A percentile compares a stretch with the other conserved stretches of the same genome.
Conservation (phyloP, 345 rosid genomes). For the Rhizophora apiculata region DNA sequence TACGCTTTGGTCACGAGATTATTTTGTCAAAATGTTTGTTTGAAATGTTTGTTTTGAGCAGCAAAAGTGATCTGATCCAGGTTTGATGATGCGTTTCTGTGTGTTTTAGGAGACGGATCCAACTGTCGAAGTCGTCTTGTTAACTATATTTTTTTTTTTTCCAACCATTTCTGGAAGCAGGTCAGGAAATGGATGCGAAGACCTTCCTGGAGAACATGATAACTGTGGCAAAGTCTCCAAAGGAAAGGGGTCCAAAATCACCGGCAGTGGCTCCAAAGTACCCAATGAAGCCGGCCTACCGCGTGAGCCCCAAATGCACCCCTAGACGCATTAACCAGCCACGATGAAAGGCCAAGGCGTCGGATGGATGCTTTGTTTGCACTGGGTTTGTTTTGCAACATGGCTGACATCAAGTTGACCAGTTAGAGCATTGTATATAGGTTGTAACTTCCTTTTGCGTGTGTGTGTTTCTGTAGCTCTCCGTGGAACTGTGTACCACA, state of each 20-base stretch:
- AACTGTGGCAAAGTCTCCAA: slow-evolving; percentile 5
- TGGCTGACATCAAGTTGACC: too few species aligned
- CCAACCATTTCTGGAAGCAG: not conserved
- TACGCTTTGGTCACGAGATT: too few species aligned
- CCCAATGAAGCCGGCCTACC: slow-evolving; percentile 21
- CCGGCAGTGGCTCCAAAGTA: slow-evolving; percentile 4
- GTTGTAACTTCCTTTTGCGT: too few species aligned
- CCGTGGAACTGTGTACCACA: too few species aligned
- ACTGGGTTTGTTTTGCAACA: too few species aligned
- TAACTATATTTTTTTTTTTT: not conserved
- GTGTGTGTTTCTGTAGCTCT: too few species aligned
- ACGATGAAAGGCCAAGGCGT: slow-evolving; percentile 15
- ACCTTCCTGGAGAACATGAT: slow-evolving; percentile 13
- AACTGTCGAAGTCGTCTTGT: not conserved
- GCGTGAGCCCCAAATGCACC: slow-evolving; percentile 1
- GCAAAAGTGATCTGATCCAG: too few species aligned
- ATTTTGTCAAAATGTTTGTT: too few species aligned
- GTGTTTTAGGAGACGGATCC: too few species aligned
- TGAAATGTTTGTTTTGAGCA: too few species aligned
- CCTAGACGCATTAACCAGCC: slow-evolving; percentile 30
- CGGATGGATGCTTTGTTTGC: not conserved
- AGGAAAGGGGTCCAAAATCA: slow-evolving; percentile 13
- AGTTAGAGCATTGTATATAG: too few species aligned
- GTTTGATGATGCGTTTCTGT: too few species aligned
- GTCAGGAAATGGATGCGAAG: slow-evolving; percentile 10